Percentiles rank a stretch among this genome's conserved stretches.
Conservation (phyloP, 306 rosid genomes). For the Lithocarpus polystachyus region DNA sequence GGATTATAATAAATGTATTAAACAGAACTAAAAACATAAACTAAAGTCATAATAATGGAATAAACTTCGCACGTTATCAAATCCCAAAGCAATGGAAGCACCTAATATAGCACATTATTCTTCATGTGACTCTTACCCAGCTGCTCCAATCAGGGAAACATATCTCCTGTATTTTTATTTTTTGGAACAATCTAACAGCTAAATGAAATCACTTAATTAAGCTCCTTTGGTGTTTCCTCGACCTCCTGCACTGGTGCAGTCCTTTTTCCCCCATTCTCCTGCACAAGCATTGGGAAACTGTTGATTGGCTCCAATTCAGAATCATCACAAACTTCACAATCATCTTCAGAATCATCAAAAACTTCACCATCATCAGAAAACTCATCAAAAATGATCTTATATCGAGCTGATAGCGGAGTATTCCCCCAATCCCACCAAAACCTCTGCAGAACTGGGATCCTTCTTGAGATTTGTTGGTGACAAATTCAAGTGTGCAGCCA, state of each 20-base stretch:
- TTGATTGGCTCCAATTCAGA: constrained; percentile 51
- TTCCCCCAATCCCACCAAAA: too few relatives aligned
- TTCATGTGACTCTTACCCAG: background rate
- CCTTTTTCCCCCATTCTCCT: constrained; percentile 20
- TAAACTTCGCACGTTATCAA: background rate
- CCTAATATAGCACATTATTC: background rate
- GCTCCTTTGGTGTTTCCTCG: background rate
- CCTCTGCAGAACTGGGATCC: too few relatives aligned
- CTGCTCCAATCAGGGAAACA: background rate
- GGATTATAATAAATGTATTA: too few relatives aligned
- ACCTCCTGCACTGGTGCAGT: constrained; percentile 33
- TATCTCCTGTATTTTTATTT: too few relatives aligned
- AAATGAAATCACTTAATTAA: background rate
- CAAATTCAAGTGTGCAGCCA: too few relatives aligned
- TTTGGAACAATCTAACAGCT: background rate
- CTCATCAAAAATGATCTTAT: too few relatives aligned
- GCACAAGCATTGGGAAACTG: constrained; percentile 38
- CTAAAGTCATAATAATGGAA: background rate
- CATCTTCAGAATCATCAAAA: too few relatives aligned
- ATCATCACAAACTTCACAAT: constrained; percentile 30
- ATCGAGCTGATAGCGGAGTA: too few relatives aligned
- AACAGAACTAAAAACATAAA: too few relatives aligned
- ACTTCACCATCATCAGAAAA: too few relatives aligned
- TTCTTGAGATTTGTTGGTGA: too few relatives aligned
- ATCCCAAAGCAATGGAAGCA: background rate